Percentiles rank a stretch among this genome's conserved stretches.
Conservation (phyloP, 2,329 filamentous ascomycete genomes). For the Fusarium udum region DNA sequence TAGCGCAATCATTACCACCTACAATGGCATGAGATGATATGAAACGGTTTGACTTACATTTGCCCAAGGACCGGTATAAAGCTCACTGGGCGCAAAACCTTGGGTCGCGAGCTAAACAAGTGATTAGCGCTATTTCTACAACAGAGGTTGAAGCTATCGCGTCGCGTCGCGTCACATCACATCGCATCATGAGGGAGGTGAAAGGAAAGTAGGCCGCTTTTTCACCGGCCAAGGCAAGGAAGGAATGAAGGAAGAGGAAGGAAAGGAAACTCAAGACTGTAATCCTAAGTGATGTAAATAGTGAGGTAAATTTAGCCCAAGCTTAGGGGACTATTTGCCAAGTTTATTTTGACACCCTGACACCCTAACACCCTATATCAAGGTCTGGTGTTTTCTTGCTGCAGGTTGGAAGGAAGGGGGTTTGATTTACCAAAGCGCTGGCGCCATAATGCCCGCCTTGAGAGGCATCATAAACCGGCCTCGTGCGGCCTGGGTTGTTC, state of each 20-base stretch:
- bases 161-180: background rate
- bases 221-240: background rate
- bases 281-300: too few relatives aligned
- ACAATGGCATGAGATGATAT: background rate
- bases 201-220: too few relatives aligned
- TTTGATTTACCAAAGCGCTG: background rate
- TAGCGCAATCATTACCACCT: background rate
- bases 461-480: conserved; percentile 75
- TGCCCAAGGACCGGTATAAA: conserved; percentile 94
- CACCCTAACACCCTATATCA: too few relatives aligned
- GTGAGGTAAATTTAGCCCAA: too few relatives aligned
- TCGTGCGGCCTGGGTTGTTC: conserved; percentile 56
- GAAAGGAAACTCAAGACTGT: too few relatives aligned
- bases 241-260: too few relatives aligned
- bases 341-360: too few relatives aligned
- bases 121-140: conserved; percentile 11
- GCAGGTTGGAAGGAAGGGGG: background rate
- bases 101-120: conserved; percentile 77
- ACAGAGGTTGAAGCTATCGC: background rate
- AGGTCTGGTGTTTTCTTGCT: too few relatives aligned
- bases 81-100: conserved; percentile 89
- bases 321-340: too few relatives aligned
- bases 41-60: conserved; percentile 71
- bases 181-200: background rate
- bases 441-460: conserved; percentile 77